These are phyloP conservation scores for Daldinia bambusicola DNA, from an alignment of 495 filamentous ascomycete species.

Conservation along the genomic window DNA sequence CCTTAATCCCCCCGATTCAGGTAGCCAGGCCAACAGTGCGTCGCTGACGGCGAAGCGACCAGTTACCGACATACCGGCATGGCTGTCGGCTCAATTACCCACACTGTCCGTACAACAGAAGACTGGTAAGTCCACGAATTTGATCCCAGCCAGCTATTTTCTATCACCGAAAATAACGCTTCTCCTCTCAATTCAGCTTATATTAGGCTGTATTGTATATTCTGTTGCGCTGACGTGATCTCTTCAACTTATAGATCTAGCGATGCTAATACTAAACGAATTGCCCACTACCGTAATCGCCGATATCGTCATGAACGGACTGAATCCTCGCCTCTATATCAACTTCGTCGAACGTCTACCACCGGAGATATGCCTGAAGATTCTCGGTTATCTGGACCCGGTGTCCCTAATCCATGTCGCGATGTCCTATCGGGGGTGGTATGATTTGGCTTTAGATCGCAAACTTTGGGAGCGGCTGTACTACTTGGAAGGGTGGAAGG, in stretches of 20 bases:
- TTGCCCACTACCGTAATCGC: constrained; percentile 80
- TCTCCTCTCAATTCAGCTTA: constrained; percentile 1
- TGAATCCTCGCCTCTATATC: constrained; percentile 86
- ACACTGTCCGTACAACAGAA: constrained; percentile 57
- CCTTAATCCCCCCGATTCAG: constrained; percentile 54
- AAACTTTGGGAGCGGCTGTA: constrained; percentile 88
- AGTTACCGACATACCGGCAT: constrained; percentile 52
- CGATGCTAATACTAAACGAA: constrained; percentile 73
- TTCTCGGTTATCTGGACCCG: constrained; percentile 85
- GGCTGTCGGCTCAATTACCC: constrained; percentile 58
- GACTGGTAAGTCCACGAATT: constrained; percentile 54
- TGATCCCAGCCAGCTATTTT: constrained; percentile 1
- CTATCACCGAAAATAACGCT: constrained; percentile 13
- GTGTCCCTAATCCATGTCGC: constrained; percentile 80
- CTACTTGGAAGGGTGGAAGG: constrained; percentile 83
- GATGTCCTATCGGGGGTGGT: constrained; percentile 82
- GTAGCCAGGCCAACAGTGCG: constrained; percentile 37
- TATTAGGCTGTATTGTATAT: constrained; percentile 3
- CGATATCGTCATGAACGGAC: constrained; percentile 74
- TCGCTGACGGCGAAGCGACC: constrained; percentile 42
- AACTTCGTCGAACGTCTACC: constrained; percentile 89
- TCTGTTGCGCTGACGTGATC: constrained; percentile 11
- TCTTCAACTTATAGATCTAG: constrained; percentile 59
- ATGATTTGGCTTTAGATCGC: constrained; percentile 80
- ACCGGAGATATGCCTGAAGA: constrained; percentile 85